A percentile compares a stretch with the other conserved stretches of the same genome.
Conservation (phyloP, 169 alveolate species). For the Cardiosporidium cionae region DNA sequence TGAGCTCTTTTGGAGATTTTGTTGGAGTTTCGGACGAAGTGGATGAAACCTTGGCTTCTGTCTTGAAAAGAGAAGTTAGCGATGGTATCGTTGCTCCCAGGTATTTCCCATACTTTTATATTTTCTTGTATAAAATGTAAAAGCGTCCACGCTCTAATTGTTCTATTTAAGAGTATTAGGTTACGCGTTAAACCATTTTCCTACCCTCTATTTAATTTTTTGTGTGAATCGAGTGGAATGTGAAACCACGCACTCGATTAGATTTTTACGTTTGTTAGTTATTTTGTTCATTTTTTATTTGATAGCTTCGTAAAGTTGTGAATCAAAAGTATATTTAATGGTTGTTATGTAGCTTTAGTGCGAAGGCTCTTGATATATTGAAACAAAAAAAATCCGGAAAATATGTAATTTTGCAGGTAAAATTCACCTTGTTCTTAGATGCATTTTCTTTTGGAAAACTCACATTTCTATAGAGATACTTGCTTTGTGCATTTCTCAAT, state of each 20-base stretch:
- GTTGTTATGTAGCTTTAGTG: not conserved
- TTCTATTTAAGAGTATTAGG: too few species aligned
- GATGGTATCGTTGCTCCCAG: constrained; percentile 35
- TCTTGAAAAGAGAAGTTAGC: constrained; percentile 34
- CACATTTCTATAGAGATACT: too few species aligned
- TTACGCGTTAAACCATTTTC: too few species aligned
- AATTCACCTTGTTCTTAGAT: not conserved
- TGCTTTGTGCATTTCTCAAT: too few species aligned
- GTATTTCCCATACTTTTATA: not conserved
- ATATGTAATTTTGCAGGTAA: constrained; percentile 18
- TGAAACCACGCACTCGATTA: too few species aligned
- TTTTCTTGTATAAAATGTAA: too few species aligned
- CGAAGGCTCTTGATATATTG: constrained; percentile 29
- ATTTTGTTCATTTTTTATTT: not conserved
- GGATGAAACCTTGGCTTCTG: constrained; percentile 21
- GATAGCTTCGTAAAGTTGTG: too few species aligned
- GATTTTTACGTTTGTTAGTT: not conserved
- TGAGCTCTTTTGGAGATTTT: constrained; percentile 45
- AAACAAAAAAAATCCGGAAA: constrained; percentile 43
- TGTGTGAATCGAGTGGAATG: too few species aligned
- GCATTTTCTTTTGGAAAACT: too few species aligned
- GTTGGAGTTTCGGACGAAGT: constrained; percentile 30
- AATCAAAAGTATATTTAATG: too few species aligned
- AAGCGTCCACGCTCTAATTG: too few species aligned
- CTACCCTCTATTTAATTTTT: too few species aligned